Evolutionary conservation across 345 rosid species (phyloP), one percentile per base, ranked within the genome.

Genomic region (Hevea brasiliensis): DNA sequence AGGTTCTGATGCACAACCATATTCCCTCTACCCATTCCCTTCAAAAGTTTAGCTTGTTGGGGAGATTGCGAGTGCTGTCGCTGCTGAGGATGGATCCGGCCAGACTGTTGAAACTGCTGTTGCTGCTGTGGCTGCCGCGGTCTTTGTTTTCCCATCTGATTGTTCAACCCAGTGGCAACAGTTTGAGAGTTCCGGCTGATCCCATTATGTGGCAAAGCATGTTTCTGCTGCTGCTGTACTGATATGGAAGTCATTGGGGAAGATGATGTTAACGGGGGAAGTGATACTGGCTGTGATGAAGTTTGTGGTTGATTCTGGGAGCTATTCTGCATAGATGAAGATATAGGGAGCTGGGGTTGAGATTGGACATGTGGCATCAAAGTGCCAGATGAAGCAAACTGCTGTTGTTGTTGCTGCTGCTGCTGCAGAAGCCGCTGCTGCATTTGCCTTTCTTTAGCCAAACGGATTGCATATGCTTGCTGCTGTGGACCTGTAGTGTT

Each of bases 11-110:
- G 93, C 64, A 70, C 81, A 78, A 82, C 67, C 84, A 81, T 74
- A 74, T 86, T 93, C 83, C 95, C 97, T 85, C 97, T 89, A 76
- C 92, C 95, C 70, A 84, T 83, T 74, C 96, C 98, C 87, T 93
- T 91, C 69, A 80, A 54, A 72, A 83, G 75, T 80, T 93, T 96
- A 75, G 84, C 77, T 80, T 87, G 97, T 77, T 89, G 97, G 61
- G 88, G 86, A 60, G 87, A 83, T 72, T 83, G 91, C 24, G 86
- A 61, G 58, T 82, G 85, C 51, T 85, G 97, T 66, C 92, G 87
- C 80, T 90, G 93, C 73, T 89, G 95, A 81, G 97, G 98, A 75
- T 93, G 99, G 53, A 81, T 87, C 82, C 97, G 82, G 68, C 89
- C 96, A 81, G 98, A 74, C 78, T 93, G 96, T 76, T 86, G 98